These are phyloP conservation scores for Acanthamoeba royreba DNA, from an alignment of 208 protist genomes.

Conservation along the genomic window DNA sequence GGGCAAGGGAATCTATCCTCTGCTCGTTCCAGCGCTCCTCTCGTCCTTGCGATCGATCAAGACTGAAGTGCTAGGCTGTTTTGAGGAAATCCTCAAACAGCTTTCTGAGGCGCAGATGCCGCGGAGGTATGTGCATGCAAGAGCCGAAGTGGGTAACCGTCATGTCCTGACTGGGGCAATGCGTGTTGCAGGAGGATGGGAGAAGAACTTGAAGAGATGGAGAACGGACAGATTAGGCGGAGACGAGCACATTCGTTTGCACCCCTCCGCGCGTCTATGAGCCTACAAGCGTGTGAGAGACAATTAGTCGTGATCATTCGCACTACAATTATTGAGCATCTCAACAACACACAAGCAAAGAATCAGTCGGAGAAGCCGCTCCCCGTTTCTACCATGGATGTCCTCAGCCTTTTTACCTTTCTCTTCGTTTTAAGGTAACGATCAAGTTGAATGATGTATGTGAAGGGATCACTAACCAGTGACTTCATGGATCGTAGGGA, in stretches of 20 bases:
- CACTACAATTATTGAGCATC: neutral
- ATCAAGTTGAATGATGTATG: too few relatives aligned
- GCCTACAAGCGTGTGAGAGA: neutral
- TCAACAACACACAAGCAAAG: neutral
- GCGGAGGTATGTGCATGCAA: neutral
- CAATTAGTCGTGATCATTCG: neutral
- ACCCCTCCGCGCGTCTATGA: neutral
- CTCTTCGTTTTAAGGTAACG: neutral
- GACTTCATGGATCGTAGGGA: neutral
- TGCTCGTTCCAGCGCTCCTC: neutral
- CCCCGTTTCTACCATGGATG: neutral
- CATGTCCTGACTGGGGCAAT: too few relatives aligned
- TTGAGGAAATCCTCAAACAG: neutral
- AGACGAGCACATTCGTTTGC: neutral
- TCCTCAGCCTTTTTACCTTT: conserved; percentile 1
- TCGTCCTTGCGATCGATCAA: neutral
- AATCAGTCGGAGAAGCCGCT: neutral
- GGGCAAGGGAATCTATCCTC: neutral
- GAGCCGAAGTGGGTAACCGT: neutral
- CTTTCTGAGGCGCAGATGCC: neutral
- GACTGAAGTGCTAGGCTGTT: conserved; percentile 20
- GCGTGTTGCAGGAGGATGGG: too few relatives aligned
- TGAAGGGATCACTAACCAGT: too few relatives aligned
- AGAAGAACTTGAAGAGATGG: neutral
- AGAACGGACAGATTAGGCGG: neutral